Evolutionary conservation across 202 grass and related monocot species (phyloP).

Genomic region (Musa balbisiana): DNA sequence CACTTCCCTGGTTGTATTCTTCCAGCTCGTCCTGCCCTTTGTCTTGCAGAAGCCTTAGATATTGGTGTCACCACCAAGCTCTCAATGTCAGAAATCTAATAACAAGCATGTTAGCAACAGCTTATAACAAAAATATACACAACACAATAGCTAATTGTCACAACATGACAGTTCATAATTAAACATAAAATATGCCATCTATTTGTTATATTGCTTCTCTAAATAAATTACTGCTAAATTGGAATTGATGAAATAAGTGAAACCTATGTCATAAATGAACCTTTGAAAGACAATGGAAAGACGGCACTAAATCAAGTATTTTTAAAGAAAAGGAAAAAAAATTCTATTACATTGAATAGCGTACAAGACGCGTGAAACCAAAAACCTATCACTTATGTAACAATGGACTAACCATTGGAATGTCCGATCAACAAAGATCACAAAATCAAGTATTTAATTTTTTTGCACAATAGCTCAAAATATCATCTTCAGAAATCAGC

Average conservation of each 20-base stretch:
- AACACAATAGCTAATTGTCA: slow-evolving; percentile 9
- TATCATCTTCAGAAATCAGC: no score
- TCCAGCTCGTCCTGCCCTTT: slow-evolving; percentile 89
- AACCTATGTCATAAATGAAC: not conserved
- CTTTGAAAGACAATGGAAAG: not conserved
- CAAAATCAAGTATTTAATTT: not conserved
- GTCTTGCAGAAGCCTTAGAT: slow-evolving; percentile 92
- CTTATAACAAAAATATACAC: slow-evolving; percentile 10
- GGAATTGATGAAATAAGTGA: not conserved
- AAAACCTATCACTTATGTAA: no score
- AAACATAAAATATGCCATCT: not conserved
- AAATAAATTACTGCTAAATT: not conserved
- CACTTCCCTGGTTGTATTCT: slow-evolving; percentile 89
- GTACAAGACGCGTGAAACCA: no score
- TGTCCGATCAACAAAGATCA: no score
- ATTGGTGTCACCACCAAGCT: slow-evolving; percentile 85
- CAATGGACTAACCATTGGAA: no score
- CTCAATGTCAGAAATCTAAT: slow-evolving; percentile 81
- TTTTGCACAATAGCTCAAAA: not conserved
- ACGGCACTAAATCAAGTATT: not conserved
- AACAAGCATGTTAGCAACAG: slow-evolving; percentile 8
- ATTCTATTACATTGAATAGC: not conserved
- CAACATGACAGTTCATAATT: not conserved
- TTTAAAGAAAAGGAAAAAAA: not conserved
- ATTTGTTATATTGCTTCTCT: not conserved